Percentiles rank a stretch among this genome's conserved stretches.
phyloP scores from a whole-genome alignment of 2,329 filamentous ascomycete species.

The Ramichloridium luteum region DNA sequence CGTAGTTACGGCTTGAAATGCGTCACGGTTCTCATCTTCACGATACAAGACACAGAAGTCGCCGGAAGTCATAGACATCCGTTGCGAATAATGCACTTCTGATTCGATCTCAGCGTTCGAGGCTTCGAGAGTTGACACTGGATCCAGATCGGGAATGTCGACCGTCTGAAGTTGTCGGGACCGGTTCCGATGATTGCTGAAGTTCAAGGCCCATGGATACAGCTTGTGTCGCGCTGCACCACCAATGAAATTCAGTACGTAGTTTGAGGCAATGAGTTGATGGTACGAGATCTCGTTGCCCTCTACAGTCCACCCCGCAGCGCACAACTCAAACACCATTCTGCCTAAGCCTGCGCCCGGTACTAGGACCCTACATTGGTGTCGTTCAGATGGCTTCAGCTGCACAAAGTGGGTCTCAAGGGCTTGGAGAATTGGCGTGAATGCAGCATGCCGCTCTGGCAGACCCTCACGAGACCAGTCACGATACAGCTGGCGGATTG shows the following conservation, averaged over 20 bases:
- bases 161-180: constrained; percentile 63
- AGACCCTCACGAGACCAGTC: constrained; percentile 80
- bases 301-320: constrained; percentile 60
- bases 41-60: constrained; percentile 86
- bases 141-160: constrained; percentile 60
- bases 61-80: constrained; percentile 86
- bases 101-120: constrained; percentile 12
- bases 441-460: constrained; percentile 63
- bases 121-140: constrained; percentile 26
- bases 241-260: constrained; percentile 58
- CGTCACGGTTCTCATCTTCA: constrained; percentile 45
- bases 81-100: constrained; percentile 37
- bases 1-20: constrained; percentile 72
- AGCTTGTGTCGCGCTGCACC: constrained; percentile 54
- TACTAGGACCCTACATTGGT: constrained; percentile 57
- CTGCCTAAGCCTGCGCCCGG: constrained; percentile 83
- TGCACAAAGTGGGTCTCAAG: constrained; percentile 41
- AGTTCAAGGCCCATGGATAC: constrained; percentile 75
- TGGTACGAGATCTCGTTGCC: constrained; percentile 96
- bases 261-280: constrained; percentile 73
- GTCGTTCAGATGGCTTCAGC: constrained; percentile 13
- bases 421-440: constrained; percentile 57
- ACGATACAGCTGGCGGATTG: constrained; percentile 82
- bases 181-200: constrained; percentile 71
- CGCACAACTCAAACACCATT: constrained; percentile 76